Evolutionary conservation across 306 rosid species (phyloP), one percentile per base, ranked within the genome.

Genomic region (Prunus padus): DNA sequence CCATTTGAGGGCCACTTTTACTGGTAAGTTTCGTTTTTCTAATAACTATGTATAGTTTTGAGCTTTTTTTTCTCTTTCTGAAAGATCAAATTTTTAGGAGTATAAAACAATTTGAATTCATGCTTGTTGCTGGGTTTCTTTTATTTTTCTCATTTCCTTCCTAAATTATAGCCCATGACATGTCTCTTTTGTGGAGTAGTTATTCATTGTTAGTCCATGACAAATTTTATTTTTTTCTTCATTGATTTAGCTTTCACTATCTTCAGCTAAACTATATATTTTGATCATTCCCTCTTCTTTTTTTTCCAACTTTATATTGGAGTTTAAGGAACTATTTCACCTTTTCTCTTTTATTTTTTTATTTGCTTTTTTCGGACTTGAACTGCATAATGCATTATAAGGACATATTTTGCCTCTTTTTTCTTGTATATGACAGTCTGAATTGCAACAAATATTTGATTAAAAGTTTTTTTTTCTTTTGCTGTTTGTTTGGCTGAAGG

Each of bases 401-500:
- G 33, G 61, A 51, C 42, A 28, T 71, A 25, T 5, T 68, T 3
- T 0, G 50, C 0, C 3, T 67, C 9, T n/a, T 33, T 28, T 26
- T 9, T 5, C 65, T 52, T 71, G 75, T 60, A n/a, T 54, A 33
- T 71, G 25, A 20, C 51, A 71, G 52, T 55, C 45, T 37, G 30
- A 28, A 55, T n/a, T 20, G 76, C 37, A 59, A 31, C 22, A 44
- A 37, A 42, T 40, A 14, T 37, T 5, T 13, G 31, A 22, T n/a
- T 22, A 6, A 20, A 40, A 72, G 67, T 42, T 40, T 40, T 69
- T 46, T 11, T 13, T 4, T 2, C 1, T 56, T 42, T 42, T 9
- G 7, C 37, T 20, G 67, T 16, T 42, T 55, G 51, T 57, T 31
- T 72, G 54, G 42, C 50, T 22, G 5, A 56, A 72, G 55, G 28